Percentiles rank a stretch among this genome's conserved stretches.
phyloP scores from a whole-genome alignment of 164 flowering plant genomes.

The Vitis riparia region DNA sequence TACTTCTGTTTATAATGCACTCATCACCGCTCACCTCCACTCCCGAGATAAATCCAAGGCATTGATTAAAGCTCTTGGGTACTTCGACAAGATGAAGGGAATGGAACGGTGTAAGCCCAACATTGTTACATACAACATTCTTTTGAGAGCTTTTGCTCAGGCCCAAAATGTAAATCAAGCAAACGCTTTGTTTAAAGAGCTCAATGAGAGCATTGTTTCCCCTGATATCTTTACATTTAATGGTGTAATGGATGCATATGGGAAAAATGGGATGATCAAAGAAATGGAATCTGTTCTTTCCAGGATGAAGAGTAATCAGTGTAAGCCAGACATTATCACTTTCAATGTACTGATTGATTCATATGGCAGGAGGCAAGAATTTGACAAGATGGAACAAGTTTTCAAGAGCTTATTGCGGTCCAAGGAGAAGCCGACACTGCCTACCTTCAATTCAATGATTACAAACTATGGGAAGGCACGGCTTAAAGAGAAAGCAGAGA shows the following conservation, averaged over 20 bases:
- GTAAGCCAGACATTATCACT: slow-evolving; percentile 82
- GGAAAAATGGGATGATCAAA: slow-evolving; percentile 84
- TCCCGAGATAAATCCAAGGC: slow-evolving; percentile 83
- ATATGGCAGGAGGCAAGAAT: slow-evolving; percentile 85
- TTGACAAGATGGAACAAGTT: slow-evolving; percentile 94
- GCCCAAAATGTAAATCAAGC: slow-evolving; percentile 68
- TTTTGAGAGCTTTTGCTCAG: slow-evolving; percentile 86
- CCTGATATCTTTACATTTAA: slow-evolving; percentile 88
- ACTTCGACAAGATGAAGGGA: slow-evolving; percentile 91
- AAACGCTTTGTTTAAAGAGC: slow-evolving; percentile 72
- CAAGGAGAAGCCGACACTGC: slow-evolving; percentile 80
- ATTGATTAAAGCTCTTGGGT: slow-evolving; percentile 68
- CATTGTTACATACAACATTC: slow-evolving; percentile 91
- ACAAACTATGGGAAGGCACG: slow-evolving; percentile 90
- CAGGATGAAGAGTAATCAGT: slow-evolving; percentile 71
- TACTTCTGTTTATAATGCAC: slow-evolving; percentile 92
- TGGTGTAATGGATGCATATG: slow-evolving; percentile 97
- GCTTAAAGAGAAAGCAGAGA: slow-evolving; percentile 75
- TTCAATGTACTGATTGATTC: slow-evolving; percentile 88
- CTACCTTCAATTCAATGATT: slow-evolving; percentile 96
- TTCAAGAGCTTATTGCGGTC: slow-evolving; percentile 77
- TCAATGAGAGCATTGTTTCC: slow-evolving; percentile 59
- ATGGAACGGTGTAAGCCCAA: slow-evolving; percentile 83
- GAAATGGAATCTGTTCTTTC: slow-evolving; percentile 87
- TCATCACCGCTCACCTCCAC: slow-evolving; percentile 87